Base-by-base conservation (phyloP, 2,329 filamentous ascomycete genomes). In the Mycosphaerella sp. region DNA sequence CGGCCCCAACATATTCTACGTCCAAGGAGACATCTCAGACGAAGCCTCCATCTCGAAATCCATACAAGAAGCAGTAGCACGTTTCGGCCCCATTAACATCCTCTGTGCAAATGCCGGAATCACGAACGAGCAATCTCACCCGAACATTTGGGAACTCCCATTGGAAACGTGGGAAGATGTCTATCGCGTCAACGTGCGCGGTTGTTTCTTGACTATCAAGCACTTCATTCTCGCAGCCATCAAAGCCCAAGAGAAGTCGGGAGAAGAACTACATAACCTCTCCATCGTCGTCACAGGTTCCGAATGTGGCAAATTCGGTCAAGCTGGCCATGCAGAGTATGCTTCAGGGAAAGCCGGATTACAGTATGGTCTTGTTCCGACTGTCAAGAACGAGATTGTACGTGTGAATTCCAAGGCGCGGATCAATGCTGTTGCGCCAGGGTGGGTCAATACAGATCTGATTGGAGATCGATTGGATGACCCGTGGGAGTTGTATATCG, bases 131-230 rank as follows among this genome's bases (percentile, higher is more conserved):
- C 69, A 66, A n/a, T 66, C 67, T 42, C 67, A 70, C 44, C 73
- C 73, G 36, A 72, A 71, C 2, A 76, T 79, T 50, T 81, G 77
- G 77, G 72, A 79, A 21, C 68, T 79, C 46, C 71, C 74, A 0
- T 57, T 74, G 3, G 70, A 73, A n/a, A 64, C 72, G 0, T 80
- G 76, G 77, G 75, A 79, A 44, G 70, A 73, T 48, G 73, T 72
- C 1, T 78, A 79, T 56, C 66, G 67, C 17, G 69, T 70, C 17
- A 79, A 79, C 54, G 70, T 75, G 13, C 71, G 74, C 13, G 77
- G 75, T 4, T 78, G 75, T 1, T 80, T 78, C 54, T 66, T 81
- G 2, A 77, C 75, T 0, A 74, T 80, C 62, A 80, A 80, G 58
- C 74, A 79, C 53, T 80, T 79, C 61, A 64, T 80, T 5, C 71